Percentiles rank a stretch among this genome's conserved stretches.
phyloP scores from a whole-genome alignment of 2,329 filamentous ascomycete species.

The Sarocladium strictum region DNA sequence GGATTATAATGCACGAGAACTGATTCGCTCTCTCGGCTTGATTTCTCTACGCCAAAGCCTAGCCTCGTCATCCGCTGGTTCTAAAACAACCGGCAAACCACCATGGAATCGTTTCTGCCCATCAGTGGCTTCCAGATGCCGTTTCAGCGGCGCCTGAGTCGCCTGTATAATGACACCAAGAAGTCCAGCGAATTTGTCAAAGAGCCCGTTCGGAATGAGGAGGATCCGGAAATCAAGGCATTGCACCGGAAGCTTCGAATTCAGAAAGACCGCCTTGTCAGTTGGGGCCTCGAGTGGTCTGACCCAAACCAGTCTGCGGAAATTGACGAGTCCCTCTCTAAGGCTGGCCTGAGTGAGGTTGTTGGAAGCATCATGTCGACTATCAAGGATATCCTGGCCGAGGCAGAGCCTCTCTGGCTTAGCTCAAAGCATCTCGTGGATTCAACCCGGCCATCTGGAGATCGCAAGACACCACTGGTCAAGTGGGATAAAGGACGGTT shows the following conservation, averaged over 20 bases:
- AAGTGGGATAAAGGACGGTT: constrained; percentile 68
- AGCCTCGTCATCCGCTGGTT: no score
- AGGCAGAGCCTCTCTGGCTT: constrained; percentile 67
- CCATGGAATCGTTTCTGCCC: constrained; percentile 47
- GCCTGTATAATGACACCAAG: constrained; percentile 77
- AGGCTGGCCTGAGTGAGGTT: constrained; percentile 69
- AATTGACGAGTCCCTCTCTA: constrained; percentile 65
- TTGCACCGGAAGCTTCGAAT: constrained; percentile 73
- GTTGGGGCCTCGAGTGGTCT: constrained; percentile 78
- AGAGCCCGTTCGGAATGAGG: constrained; percentile 54
- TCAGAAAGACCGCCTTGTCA: constrained; percentile 71
- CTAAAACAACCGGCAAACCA: not conserved
- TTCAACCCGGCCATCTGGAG: constrained; percentile 35
- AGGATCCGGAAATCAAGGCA: constrained; percentile 64
- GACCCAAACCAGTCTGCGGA: constrained; percentile 61
- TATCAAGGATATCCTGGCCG: constrained; percentile 73
- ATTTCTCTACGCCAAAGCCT: no score
- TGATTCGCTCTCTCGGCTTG: not conserved
- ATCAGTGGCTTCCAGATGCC: constrained; percentile 48
- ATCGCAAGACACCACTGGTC: constrained; percentile 50
- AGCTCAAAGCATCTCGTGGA: constrained; percentile 45
- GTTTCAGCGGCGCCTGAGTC: constrained; percentile 58
- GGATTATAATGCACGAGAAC: not conserved
- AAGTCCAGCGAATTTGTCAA: constrained; percentile 69
- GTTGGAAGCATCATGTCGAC: constrained; percentile 74